A percentile compares a stretch with the other conserved stretches of the same genome.
phyloP scores from a whole-genome alignment of 2,329 filamentous ascomycete genomes.

The Mycosphaerella arachidis region DNA sequence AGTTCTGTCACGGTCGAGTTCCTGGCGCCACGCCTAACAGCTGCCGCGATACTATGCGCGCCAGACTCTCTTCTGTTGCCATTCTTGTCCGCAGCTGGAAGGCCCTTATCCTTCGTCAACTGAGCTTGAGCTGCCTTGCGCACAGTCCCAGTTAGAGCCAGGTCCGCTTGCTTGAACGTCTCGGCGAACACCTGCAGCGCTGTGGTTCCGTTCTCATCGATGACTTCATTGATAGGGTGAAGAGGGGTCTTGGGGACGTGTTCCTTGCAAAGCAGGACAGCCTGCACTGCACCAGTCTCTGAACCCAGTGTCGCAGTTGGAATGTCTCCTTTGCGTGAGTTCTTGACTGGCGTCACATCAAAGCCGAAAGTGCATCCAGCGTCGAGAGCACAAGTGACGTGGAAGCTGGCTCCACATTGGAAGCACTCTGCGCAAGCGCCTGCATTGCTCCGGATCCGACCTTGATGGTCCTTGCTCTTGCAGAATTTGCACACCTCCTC shows the following conservation, averaged over 20 bases:
- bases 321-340: conserved; percentile 74
- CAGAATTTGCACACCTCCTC: conserved; percentile 80
- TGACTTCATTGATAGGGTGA: conserved; percentile 73
- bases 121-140: conserved; percentile 79
- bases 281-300: conserved; percentile 78
- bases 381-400: conserved; percentile 86
- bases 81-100: conserved; percentile 29
- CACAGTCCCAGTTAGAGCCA: conserved; percentile 83
- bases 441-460: conserved; percentile 27
- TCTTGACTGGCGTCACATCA: conserved; percentile 84
- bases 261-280: conserved; percentile 86
- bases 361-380: conserved; percentile 81
- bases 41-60: conserved; percentile 30
- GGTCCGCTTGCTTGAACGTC: conserved; percentile 91
- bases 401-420: conserved; percentile 66
- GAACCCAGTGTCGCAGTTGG: conserved; percentile 75
- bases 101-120: conserved; percentile 52
- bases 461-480: conserved; percentile 53
- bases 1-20: conserved; percentile 30
- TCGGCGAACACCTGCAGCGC: conserved; percentile 82
- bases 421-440: conserved; percentile 83
- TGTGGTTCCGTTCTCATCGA: conserved; percentile 66
- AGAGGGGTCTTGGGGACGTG: conserved; percentile 67
- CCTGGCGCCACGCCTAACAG: conserved; percentile 31
- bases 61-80: conserved; percentile 39